Base-by-base conservation (phyloP, 306 rosid species). In the Lablab purpureus region DNA sequence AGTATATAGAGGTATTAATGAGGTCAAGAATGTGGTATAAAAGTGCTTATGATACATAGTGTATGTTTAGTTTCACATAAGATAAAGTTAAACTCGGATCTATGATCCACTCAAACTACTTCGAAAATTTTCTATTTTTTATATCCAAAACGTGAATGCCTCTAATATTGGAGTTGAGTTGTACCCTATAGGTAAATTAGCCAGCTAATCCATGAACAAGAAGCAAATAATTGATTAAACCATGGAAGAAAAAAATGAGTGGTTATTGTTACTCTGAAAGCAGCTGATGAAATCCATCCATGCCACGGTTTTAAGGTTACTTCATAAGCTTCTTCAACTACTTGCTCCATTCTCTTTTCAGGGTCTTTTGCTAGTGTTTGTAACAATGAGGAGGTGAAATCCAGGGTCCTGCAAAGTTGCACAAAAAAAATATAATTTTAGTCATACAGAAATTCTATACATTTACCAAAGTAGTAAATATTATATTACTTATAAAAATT, bases 281-380 rank as follows among this genome's bases (percentile, higher is more conserved):
- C 98, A 70, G 99, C 88, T 37, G 97, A 84, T 52, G 99, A 88
- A 81, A 95, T 95, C 99, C 99, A 95, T 74, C 94, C 90, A 80
- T 95, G 99, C 96, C 97, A 92, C 7, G 91, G 96, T 87, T 89
- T 87, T 71, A 95, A 73, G 47, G 96, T 87, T 71, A 77, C 46
- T 70, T 41, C 71, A 50, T 94, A 94, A 46, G 88, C 81, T 73
- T 89, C 99, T 80, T 88, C 94, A 52, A 94, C 97, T 9, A 88
- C 87, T 88, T 87, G 70, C 73, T 89, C 87, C 94, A 92, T 88
- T 64, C 71, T 91, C 86, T 60, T 76, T 47, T 78, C 89, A 3
- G 87, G 84, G 67, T 89, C 93, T 56, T 70, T 86, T 68, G 85
- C 76, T 62, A 90, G 71, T 65, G 78, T 75, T 76, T 85, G 83